A percentile compares a stretch with the other conserved stretches of the same genome.
These are phyloP conservation scores for Calonectria pseudoreteaudii DNA, from an alignment of 2,329 filamentous ascomycete genomes.

Conservation along the genomic window DNA sequence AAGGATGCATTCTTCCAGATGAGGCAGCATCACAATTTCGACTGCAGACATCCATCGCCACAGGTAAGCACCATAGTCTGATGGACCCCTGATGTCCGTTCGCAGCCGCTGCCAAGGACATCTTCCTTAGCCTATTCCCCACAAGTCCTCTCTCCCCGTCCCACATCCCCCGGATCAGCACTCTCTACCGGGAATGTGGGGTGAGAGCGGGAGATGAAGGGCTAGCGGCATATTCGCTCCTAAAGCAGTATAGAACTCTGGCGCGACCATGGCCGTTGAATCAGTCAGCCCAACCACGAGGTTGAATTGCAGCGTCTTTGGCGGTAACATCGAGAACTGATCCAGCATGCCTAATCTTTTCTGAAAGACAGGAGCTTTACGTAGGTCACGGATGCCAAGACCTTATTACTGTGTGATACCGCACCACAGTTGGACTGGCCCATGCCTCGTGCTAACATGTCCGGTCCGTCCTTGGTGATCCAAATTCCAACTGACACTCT, in stretches of 20 bases:
- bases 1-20: not conserved
- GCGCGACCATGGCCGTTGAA: not conserved
- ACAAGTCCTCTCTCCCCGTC: not conserved
- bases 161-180: not conserved
- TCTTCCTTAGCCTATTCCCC: not conserved
- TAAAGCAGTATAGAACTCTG: not conserved
- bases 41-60: not conserved
- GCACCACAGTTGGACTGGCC: not conserved
- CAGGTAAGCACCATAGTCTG: not conserved
- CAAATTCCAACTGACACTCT: not conserved
- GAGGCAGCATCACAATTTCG: not conserved
- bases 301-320: not conserved
- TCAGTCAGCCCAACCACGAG: not conserved
- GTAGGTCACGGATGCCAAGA: not conserved
- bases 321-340: not conserved
- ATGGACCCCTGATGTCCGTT: not conserved
- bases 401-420: not conserved
- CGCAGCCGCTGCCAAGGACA: not conserved
- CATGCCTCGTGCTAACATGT: not conserved
- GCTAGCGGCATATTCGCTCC: not conserved
- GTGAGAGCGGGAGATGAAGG: not conserved
- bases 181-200: not conserved
- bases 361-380: too few relatives aligned
- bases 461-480: not conserved
- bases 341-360: not conserved